phyloP scores from a whole-genome alignment of 2,329 filamentous ascomycete genomes.

The Mycocentrospora acerina region DNA sequence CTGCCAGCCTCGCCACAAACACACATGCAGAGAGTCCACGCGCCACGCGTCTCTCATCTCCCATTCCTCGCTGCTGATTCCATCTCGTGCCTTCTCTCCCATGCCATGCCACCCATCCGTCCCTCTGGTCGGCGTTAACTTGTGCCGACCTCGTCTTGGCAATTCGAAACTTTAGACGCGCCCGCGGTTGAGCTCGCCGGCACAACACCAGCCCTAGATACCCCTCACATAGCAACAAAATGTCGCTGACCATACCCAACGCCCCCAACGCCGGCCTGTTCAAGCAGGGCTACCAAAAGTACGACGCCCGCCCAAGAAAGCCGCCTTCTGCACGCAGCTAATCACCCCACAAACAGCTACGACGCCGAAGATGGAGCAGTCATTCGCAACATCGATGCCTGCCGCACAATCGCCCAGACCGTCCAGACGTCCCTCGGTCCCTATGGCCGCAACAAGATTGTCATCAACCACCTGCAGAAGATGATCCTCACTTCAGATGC shows the following conservation, averaged over 20 bases:
- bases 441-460: conserved; percentile 98
- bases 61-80: not conserved
- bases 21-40: no score
- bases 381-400: conserved; percentile 97
- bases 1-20: no score
- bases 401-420: conserved; percentile 90
- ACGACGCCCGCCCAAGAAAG: conserved; percentile 40
- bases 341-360: conserved; percentile 66
- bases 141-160: conserved; percentile 18
- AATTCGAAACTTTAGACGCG: conserved; percentile 21
- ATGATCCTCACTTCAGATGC: conserved; percentile 99
- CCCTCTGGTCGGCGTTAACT: conserved; percentile 9
- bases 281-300: conserved; percentile 97
- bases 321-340: conserved; percentile 20
- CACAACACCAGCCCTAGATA: conserved; percentile 34
- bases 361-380: conserved; percentile 99
- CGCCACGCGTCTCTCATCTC: not conserved
- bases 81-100: no score
- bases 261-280: conserved; percentile 92
- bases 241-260: conserved; percentile 96
- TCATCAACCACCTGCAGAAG: conserved; percentile 99
- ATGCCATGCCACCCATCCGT: not conserved
- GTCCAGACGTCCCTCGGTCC: conserved; percentile 96
- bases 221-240: conserved; percentile 48
- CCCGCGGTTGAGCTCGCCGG: conserved; percentile 26